A percentile compares a stretch with the other conserved stretches of the same genome.
These are phyloP conservation scores for Fraxinus sp. DNA, from an alignment of 305 asterid species.

Conservation along the genomic window DNA sequence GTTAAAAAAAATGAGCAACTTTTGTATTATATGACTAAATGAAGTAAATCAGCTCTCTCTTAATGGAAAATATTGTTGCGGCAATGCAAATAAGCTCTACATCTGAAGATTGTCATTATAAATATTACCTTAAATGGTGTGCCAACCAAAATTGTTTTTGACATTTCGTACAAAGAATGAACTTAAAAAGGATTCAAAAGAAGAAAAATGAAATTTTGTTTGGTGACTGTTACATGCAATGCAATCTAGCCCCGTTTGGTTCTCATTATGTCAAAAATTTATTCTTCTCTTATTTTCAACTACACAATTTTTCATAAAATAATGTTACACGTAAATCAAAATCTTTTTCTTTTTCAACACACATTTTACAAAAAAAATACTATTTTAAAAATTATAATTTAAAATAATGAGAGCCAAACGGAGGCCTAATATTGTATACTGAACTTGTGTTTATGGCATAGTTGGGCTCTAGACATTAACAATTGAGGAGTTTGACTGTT, in stretches of 20 bases:
- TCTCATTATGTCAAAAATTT: no score
- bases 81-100: not conserved
- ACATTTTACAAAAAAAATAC: not conserved
- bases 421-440: not conserved
- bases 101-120: not conserved
- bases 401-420: no score
- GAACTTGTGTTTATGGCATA: not conserved
- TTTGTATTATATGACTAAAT: not conserved
- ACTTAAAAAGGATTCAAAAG: not conserved
- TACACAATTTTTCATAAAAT: no score
- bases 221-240: not conserved
- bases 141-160: not conserved
- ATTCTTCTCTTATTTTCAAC: no score
- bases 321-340: not conserved
- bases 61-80: not conserved
- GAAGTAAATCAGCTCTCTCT: not conserved
- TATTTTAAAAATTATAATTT: no score
- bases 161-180: not conserved
- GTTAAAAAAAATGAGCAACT: not conserved
- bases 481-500: not conserved
- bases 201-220: not conserved
- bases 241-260: not conserved
- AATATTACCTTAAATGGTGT: not conserved
- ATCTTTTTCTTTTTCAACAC: not conserved
- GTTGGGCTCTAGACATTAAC: not conserved